phyloP scores from a whole-genome alignment of 2,329 filamentous ascomycete species.

The Zasmidium cellare region DNA sequence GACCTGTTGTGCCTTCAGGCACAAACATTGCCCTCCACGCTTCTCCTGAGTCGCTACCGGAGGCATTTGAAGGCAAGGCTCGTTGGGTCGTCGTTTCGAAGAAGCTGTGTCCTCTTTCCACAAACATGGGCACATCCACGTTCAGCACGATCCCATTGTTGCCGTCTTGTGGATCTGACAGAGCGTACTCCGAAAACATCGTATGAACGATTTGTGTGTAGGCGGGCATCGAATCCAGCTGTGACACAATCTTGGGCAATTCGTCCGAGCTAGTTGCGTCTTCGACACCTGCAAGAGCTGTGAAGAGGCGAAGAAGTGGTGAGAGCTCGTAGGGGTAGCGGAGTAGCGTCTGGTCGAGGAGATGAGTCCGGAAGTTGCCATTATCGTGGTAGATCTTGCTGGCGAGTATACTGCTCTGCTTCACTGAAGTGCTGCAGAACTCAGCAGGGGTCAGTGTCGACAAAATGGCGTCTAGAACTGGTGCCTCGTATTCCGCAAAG shows the following conservation, averaged over 20 bases:
- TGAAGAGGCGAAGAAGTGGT: slow-evolving; percentile 62
- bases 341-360: slow-evolving; percentile 68
- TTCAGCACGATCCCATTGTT: slow-evolving; percentile 73
- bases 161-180: slow-evolving; percentile 83
- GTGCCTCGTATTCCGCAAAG: slow-evolving; percentile 70
- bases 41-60: not conserved
- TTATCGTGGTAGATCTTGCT: slow-evolving; percentile 58
- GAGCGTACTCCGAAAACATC: slow-evolving; percentile 71
- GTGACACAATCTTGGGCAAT: slow-evolving; percentile 49
- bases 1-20: slow-evolving; percentile 63
- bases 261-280: slow-evolving; percentile 7
- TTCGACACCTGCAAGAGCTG: slow-evolving; percentile 21
- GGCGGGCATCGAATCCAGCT: slow-evolving; percentile 68
- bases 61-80: not conserved
- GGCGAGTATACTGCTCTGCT: slow-evolving; percentile 35
- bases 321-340: slow-evolving; percentile 84
- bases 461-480: slow-evolving; percentile 67
- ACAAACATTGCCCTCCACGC: not conserved
- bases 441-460: slow-evolving; percentile 53
- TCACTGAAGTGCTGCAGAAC: slow-evolving; percentile 3
- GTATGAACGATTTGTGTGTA: slow-evolving; percentile 77
- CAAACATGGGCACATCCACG: slow-evolving; percentile 65
- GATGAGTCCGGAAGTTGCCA: slow-evolving; percentile 52
- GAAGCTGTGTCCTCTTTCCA: slow-evolving; percentile 10
- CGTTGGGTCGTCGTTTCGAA: not conserved